Evolutionary conservation across 371 early-diverging fungal genomes (phyloP).

Genomic region (Entomophthora muscae): DNA sequence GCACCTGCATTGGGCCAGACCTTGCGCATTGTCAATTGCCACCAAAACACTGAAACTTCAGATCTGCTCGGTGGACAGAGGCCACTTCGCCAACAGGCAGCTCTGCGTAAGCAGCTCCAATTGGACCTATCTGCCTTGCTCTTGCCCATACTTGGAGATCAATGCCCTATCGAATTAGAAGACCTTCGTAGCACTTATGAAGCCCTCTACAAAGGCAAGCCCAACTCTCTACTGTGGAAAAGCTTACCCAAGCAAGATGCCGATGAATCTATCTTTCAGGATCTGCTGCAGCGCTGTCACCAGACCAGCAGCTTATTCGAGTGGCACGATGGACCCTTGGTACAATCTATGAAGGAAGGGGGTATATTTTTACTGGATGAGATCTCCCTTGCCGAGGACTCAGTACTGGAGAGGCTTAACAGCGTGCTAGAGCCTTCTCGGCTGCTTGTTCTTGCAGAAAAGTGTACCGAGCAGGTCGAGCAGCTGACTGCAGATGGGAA

Average conservation of each 20-base stretch:
- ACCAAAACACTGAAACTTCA: conserved; percentile 92
- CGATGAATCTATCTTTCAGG: not conserved
- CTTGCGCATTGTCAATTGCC: conserved; percentile 89
- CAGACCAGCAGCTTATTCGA: conserved; percentile 48
- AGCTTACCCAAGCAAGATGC: not conserved
- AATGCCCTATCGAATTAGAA: not conserved
- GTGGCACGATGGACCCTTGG: conserved; percentile 93
- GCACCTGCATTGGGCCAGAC: conserved; percentile 38
- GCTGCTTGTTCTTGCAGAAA: conserved; percentile 86
- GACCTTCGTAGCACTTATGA: not conserved
- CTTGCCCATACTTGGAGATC: not conserved
- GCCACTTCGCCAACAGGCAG: conserved; percentile 55
- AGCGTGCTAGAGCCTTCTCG: conserved; percentile 90
- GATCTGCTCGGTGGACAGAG: conserved; percentile 97
- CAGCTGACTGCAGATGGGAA: conserved; percentile 46
- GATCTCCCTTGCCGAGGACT: conserved; percentile 98
- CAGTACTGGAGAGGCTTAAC: conserved; percentile 98
- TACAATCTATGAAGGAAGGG: conserved; percentile 89
- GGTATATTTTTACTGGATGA: conserved; percentile 95
- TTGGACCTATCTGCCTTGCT: not conserved
- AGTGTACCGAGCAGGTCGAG: conserved; percentile 52
- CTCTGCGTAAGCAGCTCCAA: not conserved
- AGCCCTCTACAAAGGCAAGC: not conserved
- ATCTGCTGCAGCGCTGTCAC: conserved; percentile 11
- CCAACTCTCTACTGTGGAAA: not conserved